A percentile compares a stretch with the other conserved stretches of the same genome.
Evolutionary conservation across 2,329 filamentous ascomycete genomes (phyloP).

Genomic region (Endoconidiophora laricicola): DNA sequence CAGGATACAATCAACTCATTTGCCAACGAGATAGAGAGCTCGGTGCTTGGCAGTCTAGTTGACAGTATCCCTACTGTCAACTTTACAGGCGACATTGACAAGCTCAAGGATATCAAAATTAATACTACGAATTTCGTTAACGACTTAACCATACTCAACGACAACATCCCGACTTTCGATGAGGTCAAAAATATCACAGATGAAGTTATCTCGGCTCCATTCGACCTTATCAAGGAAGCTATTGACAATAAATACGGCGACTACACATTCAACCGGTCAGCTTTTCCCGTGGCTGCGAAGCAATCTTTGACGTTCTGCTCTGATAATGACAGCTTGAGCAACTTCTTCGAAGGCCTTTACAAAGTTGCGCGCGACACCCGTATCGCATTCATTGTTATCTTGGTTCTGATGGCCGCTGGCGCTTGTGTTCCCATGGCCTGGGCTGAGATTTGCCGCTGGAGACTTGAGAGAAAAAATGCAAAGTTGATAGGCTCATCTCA

Average conservation of each 20-base stretch:
- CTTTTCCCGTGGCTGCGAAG: conserved; percentile 74
- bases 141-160: conserved; percentile 56
- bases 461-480: conserved; percentile 52
- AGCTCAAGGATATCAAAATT: conserved; percentile 54
- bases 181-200: conserved; percentile 72
- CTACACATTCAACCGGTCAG: conserved; percentile 61
- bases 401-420: conserved; percentile 53
- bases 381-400: conserved; percentile 59
- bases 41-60: conserved; percentile 33
- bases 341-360: conserved; percentile 65
- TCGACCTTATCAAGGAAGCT: conserved; percentile 58
- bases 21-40: conserved; percentile 24
- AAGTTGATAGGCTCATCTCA: conserved; percentile 46
- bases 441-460: conserved; percentile 63
- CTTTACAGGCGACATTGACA: conserved; percentile 44
- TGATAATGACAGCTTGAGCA: conserved; percentile 61
- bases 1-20: conserved; percentile 34
- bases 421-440: conserved; percentile 67
- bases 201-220: conserved; percentile 58
- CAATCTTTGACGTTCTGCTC: conserved; percentile 76
- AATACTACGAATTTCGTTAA: conserved; percentile 48
- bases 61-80: conserved; percentile 38
- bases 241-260: conserved; percentile 54
- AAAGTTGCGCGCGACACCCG: conserved; percentile 50
- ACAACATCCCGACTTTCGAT: conserved; percentile 65